Evolutionary conservation across 257 asterid species (phyloP).

Genomic region (Rauvolfia tetraphylla): DNA sequence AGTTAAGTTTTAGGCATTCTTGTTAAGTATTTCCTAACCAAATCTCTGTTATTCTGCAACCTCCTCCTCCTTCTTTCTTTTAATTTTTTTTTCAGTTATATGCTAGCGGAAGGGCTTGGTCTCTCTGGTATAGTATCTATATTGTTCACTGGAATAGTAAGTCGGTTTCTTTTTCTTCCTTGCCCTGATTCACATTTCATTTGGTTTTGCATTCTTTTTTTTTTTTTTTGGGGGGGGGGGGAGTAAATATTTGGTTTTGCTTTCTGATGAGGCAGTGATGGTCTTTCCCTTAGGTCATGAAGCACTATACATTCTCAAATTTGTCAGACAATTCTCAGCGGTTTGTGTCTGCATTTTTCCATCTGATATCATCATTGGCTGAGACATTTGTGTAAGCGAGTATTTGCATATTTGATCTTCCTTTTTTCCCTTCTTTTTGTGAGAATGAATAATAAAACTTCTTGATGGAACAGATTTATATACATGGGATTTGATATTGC

Average conservation of each 20-base stretch:
- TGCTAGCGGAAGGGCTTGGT: conserved; percentile 99
- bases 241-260: conserved; percentile 21
- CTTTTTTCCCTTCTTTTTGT: background rate
- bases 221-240: no score
- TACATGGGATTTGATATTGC: conserved; percentile 99
- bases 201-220: conserved; percentile 18
- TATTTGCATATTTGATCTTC: conserved; percentile 14
- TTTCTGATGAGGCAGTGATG: conserved; percentile 17
- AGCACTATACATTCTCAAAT: conserved; percentile 85
- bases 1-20: conserved; percentile 13
- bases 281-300: conserved; percentile 75
- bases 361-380: conserved; percentile 91
- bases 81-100: conserved; percentile 49
- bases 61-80: conserved; percentile 21
- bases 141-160: conserved; percentile 96
- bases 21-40: conserved; percentile 1
- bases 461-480: conserved; percentile 65
- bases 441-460: background rate
- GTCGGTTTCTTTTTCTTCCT: conserved; percentile 30
- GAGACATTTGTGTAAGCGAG: conserved; percentile 89
- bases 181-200: conserved; percentile 17
- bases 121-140: conserved; percentile 96
- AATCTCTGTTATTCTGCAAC: background rate
- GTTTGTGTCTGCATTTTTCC: conserved; percentile 95
- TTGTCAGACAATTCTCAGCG: conserved; percentile 93